Percentiles rank a stretch among this genome's conserved stretches.
Evolutionary conservation across 257 asterid species (phyloP).

Genomic region (Fraxinus excelsior): DNA sequence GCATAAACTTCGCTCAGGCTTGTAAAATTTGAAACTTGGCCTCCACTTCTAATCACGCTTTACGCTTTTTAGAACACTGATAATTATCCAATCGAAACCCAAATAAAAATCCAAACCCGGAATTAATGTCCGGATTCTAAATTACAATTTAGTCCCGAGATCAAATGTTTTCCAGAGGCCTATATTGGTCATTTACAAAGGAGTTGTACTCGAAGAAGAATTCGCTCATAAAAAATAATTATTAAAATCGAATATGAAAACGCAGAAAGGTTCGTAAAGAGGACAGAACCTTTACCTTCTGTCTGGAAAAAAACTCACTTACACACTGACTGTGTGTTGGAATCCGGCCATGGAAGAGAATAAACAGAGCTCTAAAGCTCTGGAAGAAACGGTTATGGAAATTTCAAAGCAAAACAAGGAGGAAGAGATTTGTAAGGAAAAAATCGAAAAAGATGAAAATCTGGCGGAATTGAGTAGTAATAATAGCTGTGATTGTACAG

Average conservation of each 20-base stretch:
- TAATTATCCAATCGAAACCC: not conserved
- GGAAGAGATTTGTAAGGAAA: slow-evolving; percentile 25
- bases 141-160: slow-evolving; percentile 7
- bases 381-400: slow-evolving; percentile 9
- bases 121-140: slow-evolving; percentile 32
- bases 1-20: too few relatives aligned
- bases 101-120: slow-evolving; percentile 24
- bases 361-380: slow-evolving; percentile 35
- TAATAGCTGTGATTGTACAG: slow-evolving; percentile 27
- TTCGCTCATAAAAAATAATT: not conserved
- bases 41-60: too few relatives aligned
- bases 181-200: slow-evolving; percentile 18
- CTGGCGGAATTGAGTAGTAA: slow-evolving; percentile 33
- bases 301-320: slow-evolving; percentile 39
- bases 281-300: slow-evolving; percentile 27
- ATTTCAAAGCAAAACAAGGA: slow-evolving; percentile 22
- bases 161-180: not conserved
- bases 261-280: slow-evolving; percentile 21
- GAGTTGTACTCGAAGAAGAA: too few relatives aligned
- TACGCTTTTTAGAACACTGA: too few relatives aligned
- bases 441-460: slow-evolving; percentile 25
- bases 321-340: slow-evolving; percentile 36
- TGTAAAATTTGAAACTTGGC: too few relatives aligned
- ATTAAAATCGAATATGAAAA: slow-evolving; percentile 17
- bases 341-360: slow-evolving; percentile 45